These are phyloP conservation scores for Diplotaxis tenuifolia DNA, from an alignment of 345 rosid genomes.

Conservation along the genomic window DNA sequence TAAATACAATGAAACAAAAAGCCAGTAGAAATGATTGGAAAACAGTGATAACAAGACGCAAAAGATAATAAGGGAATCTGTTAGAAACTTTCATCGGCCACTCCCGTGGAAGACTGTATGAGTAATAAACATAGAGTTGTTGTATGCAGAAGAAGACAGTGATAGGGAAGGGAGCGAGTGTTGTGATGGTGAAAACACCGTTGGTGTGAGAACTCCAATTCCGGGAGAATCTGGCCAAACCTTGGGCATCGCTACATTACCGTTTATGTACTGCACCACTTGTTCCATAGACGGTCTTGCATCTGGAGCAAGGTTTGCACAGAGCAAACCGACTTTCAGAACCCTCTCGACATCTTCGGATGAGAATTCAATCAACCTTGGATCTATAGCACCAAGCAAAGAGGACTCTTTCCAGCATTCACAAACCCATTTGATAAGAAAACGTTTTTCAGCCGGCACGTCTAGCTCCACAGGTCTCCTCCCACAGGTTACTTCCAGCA, in stretches of 20 bases:
- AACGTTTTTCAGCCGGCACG: constrained; percentile 14
- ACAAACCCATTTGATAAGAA: constrained; percentile 40
- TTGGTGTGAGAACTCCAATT: constrained; percentile 30
- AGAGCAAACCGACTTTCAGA: constrained; percentile 47
- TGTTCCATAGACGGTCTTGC: constrained; percentile 47
- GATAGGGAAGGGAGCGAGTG: constrained; percentile 19
- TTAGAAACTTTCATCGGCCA: constrained; percentile 33
- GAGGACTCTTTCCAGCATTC: constrained; percentile 39
- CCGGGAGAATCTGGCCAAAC: constrained; percentile 32
- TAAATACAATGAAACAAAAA: background rate
- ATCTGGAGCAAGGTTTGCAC: constrained; percentile 37
- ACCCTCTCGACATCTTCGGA: constrained; percentile 44
- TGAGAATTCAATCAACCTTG: constrained; percentile 35
- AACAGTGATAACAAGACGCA: background rate
- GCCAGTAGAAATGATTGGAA: background rate
- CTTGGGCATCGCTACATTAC: constrained; percentile 30
- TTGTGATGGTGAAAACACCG: background rate
- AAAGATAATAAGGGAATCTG: background rate
- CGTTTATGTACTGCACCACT: constrained; percentile 41
- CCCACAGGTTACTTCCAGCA: constrained; percentile 55
- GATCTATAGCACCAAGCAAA: constrained; percentile 40
- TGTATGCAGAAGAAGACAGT: constrained; percentile 15
- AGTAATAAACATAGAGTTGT: constrained; percentile 34
- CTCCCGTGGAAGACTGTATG: constrained; percentile 29
- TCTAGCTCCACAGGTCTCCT: constrained; percentile 70